phyloP scores from a whole-genome alignment of 176 grass and related monocot genomes.

The Rhynchospora tenuis region DNA sequence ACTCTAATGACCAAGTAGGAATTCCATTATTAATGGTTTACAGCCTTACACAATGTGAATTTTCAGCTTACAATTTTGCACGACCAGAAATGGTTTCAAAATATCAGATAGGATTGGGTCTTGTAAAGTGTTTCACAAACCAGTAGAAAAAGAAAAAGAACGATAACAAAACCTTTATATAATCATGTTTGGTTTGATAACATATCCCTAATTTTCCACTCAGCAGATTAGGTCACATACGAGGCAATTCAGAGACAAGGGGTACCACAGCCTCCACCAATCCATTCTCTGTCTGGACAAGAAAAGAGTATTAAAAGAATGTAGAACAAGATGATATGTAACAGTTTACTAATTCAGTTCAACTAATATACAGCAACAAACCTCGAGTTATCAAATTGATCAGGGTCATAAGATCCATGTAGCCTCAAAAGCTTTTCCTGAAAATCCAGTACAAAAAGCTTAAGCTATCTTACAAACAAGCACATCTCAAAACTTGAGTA shows the following conservation, averaged over 20 bases:
- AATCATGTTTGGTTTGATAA: no score
- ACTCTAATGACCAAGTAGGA: background rate
- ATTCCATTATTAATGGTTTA: constrained; percentile 4
- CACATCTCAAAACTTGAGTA: no score
- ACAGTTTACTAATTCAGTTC: constrained; percentile 1
- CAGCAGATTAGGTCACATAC: no score
- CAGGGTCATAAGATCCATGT: constrained; percentile 93
- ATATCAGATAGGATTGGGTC: constrained; percentile 4
- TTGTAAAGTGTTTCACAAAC: constrained; percentile 16
- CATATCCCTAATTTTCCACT: no score
- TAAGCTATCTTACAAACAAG: no score
- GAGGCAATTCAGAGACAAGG: no score
- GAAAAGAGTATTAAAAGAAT: background rate
- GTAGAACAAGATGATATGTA: background rate
- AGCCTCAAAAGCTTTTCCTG: constrained; percentile 85
- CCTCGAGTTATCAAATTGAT: constrained; percentile 94
- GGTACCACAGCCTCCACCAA: no score
- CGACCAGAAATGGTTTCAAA: background rate
- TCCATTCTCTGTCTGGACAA: no score
- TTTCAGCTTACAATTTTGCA: background rate
- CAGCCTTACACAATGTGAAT: background rate
- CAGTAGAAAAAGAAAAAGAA: constrained; percentile 6
- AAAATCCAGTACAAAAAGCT: constrained; percentile 27
- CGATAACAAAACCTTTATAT: constrained; percentile 75
- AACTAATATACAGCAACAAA: constrained; percentile 32